Conservation (phyloP, 2,329 filamentous ascomycete species). For the Colletotrichum salicis region DNA sequence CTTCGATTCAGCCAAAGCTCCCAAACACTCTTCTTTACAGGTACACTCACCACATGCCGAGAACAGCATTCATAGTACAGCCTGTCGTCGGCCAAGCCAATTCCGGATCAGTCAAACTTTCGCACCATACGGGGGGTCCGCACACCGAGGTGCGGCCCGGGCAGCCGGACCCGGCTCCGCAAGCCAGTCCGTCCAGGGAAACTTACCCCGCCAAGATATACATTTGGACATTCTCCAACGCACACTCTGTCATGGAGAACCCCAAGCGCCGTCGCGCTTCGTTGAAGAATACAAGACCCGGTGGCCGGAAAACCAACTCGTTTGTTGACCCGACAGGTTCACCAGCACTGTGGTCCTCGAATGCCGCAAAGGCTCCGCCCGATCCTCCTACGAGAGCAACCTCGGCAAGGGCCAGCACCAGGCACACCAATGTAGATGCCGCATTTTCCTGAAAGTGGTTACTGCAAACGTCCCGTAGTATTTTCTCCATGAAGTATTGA, state of each 20-base stretch:
- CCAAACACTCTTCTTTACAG: neutral
- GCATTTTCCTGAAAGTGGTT: conserved; percentile 61
- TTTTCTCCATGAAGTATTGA: conserved; percentile 61
- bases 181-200: neutral
- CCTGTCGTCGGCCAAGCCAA: conserved; percentile 42
- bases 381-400: conserved; percentile 63
- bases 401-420: conserved; percentile 69
- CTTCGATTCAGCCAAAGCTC: conserved; percentile 3
- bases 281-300: conserved; percentile 69
- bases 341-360: conserved; percentile 31
- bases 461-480: conserved; percentile 55
- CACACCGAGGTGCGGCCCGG: neutral
- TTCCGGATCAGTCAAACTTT: neutral
- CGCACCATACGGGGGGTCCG: neutral
- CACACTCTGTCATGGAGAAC: conserved; percentile 64
- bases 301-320: conserved; percentile 55
- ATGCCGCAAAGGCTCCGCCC: conserved; percentile 54
- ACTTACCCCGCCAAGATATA: conserved; percentile 65
- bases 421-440: conserved; percentile 62
- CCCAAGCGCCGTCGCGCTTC: conserved; percentile 70
- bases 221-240: conserved; percentile 68
- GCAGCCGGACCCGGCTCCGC: neutral
- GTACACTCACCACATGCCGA: conserved; percentile 31
- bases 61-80: conserved; percentile 65
- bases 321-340: conserved; percentile 41